Conservation (phyloP, 1,284 basidiomycete species). For the Leccinum huronense region DNA sequence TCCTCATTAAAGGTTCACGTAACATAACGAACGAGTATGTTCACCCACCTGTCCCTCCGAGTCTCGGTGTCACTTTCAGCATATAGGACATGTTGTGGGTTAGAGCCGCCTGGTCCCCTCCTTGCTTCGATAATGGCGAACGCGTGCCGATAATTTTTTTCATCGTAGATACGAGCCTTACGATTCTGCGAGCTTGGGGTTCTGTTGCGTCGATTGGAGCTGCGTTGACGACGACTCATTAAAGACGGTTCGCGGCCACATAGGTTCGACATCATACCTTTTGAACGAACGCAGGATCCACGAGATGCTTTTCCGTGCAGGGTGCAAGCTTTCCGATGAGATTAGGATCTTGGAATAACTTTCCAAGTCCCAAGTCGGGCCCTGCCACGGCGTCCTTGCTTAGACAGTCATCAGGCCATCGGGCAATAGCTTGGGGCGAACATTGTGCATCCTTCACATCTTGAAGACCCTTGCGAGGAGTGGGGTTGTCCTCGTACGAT, state of each 20-base stretch:
- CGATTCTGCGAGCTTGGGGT: constrained; percentile 59
- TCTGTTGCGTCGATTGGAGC: constrained; percentile 62
- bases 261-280: constrained; percentile 42
- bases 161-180: constrained; percentile 55
- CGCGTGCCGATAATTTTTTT: constrained; percentile 93
- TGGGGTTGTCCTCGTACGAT: constrained; percentile 78
- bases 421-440: constrained; percentile 26
- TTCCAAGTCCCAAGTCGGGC: constrained; percentile 60
- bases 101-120: constrained; percentile 66
- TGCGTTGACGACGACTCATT: constrained; percentile 26
- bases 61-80: constrained; percentile 88
- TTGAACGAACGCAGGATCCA: constrained; percentile 78
- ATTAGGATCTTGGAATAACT: constrained; percentile 85
- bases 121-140: constrained; percentile 93
- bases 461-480: constrained; percentile 82
- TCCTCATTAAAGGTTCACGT: constrained; percentile 72
- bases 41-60: constrained; percentile 86
- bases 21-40: constrained; percentile 85
- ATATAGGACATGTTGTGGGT: constrained; percentile 88
- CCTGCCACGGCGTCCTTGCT: constrained; percentile 46
- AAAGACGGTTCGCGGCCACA: neutral
- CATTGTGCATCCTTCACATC: constrained; percentile 82
- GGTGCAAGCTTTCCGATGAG: constrained; percentile 84
- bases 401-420: constrained; percentile 16
- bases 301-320: constrained; percentile 79